phyloP scores from a whole-genome alignment of 2,329 filamentous ascomycete species.

The Diaporthe sp. region DNA sequence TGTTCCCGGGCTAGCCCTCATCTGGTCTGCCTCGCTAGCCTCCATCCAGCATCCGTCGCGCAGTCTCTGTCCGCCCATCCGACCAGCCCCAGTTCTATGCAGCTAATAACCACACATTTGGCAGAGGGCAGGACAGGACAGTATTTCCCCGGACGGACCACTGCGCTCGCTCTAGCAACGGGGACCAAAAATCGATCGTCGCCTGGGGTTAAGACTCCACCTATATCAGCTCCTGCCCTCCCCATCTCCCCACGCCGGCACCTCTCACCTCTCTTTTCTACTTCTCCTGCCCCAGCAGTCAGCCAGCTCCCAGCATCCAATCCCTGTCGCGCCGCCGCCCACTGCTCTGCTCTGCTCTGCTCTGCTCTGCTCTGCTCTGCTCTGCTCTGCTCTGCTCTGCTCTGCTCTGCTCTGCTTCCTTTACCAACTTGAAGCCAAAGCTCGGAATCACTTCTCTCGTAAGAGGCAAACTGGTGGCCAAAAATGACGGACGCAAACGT shows the following conservation, averaged over 20 bases:
- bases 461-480: not conserved
- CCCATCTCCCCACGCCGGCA: not conserved
- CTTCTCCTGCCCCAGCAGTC: not conserved
- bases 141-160: constrained; percentile 10
- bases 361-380: not conserved
- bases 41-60: constrained; percentile 9
- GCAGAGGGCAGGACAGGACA: not conserved
- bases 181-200: not conserved
- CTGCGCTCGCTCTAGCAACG: constrained; percentile 3
- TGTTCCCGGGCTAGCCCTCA: constrained; percentile 11
- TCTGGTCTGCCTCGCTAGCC: constrained; percentile 11
- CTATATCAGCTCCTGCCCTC: constrained; percentile 29
- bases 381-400: too few relatives aligned
- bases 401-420: not conserved
- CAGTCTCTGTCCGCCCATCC: constrained; percentile 26
- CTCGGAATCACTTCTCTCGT: not conserved
- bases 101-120: not conserved
- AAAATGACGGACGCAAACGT: constrained; percentile 34
- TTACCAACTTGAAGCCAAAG: not conserved
- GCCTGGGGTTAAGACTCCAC: constrained; percentile 19
- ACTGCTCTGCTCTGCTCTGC: not conserved
- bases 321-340: not conserved
- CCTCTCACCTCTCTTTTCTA: not conserved
- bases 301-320: not conserved
- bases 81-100: constrained; percentile 7